These are phyloP conservation scores for Penicillium sp. DNA, from an alignment of 2,329 filamentous ascomycete species.

Conservation along the genomic window DNA sequence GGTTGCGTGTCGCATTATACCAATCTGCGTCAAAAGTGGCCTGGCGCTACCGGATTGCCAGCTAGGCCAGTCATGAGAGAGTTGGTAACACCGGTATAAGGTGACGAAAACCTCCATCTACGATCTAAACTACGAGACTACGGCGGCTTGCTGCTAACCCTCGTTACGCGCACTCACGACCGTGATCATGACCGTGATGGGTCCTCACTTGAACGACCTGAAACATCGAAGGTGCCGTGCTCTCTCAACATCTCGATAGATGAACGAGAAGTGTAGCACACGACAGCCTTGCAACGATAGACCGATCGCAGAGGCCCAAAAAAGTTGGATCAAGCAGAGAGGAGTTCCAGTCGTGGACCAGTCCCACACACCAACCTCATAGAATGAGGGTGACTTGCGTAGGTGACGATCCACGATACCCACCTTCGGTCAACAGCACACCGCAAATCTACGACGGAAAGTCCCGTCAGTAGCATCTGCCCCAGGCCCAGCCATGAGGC, in stretches of 20 bases:
- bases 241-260: neutral
- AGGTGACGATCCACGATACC: neutral
- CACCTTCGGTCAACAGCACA: constrained; percentile 18
- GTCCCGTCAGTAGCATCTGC: constrained; percentile 25
- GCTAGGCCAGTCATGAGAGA: neutral
- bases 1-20: neutral
- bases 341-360: neutral
- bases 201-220: neutral
- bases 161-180: too few relatives aligned
- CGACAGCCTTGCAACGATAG: neutral
- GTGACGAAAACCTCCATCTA: neutral
- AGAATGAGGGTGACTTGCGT: neutral
- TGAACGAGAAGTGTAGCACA: neutral
- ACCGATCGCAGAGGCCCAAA: neutral
- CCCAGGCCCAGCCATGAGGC: constrained; percentile 10
- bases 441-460: constrained; percentile 22
- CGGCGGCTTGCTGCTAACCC: neutral
- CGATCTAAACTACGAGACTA: constrained; percentile 3
- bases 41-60: neutral
- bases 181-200: neutral
- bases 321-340: neutral
- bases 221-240: neutral
- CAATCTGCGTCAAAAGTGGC: neutral
- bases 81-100: neutral
- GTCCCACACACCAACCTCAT: neutral